phyloP scores from a whole-genome alignment of 805 yeast species.

The Lipomyces orientalis region DNA sequence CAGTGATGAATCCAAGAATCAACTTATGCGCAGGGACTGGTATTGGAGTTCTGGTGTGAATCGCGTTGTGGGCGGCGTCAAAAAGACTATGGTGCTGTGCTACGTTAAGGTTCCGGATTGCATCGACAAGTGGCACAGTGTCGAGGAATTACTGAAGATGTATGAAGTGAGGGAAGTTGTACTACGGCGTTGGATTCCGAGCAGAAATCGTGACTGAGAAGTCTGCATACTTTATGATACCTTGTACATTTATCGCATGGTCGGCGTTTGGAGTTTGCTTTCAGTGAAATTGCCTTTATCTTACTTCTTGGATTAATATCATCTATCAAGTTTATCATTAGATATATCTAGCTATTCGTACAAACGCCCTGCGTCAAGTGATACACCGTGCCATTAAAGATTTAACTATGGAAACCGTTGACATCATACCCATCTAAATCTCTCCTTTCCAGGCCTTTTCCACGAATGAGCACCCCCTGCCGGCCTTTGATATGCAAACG shows the following conservation, averaged over 20 bases:
- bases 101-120: conserved; percentile 65
- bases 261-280: conserved; percentile 10
- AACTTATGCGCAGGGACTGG: conserved; percentile 49
- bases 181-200: conserved; percentile 84
- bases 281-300: neutral
- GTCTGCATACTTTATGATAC: neutral
- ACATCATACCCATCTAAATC: conserved; percentile 42
- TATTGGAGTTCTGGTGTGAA: conserved; percentile 70
- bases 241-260: neutral
- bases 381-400: neutral
- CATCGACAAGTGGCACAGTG: conserved; percentile 39
- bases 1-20: conserved; percentile 42
- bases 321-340: neutral
- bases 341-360: neutral
- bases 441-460: conserved; percentile 68
- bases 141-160: conserved; percentile 49
- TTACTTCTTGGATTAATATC: neutral
- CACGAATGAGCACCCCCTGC: conserved; percentile 88
- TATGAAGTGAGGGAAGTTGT: conserved; percentile 68
- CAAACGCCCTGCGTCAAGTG: neutral
- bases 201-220: conserved; percentile 72
- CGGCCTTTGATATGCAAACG: conserved; percentile 77
- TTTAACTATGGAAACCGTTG: neutral
- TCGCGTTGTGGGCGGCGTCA: conserved; percentile 86
- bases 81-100: conserved; percentile 72